phyloP scores from a whole-genome alignment of 2,329 filamentous ascomycete species.

The Epichloe typhina region DNA sequence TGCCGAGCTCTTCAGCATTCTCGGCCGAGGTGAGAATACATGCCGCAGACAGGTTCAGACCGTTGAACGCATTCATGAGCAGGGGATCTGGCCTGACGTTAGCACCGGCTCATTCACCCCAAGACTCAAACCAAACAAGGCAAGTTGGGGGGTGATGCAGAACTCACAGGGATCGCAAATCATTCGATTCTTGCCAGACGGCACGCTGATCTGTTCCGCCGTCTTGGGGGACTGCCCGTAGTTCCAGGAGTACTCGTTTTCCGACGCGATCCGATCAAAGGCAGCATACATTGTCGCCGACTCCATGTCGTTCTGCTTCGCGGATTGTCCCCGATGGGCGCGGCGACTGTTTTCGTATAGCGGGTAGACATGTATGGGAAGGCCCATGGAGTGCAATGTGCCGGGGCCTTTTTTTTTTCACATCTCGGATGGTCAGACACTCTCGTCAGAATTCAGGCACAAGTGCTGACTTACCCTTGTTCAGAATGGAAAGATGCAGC shows the following conservation, averaged over 20 bases:
- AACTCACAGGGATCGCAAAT: constrained; percentile 52
- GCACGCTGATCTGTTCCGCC: constrained; percentile 37
- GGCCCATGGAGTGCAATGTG: constrained; percentile 42
- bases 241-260: constrained; percentile 44
- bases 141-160: neutral
- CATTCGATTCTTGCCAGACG: constrained; percentile 47
- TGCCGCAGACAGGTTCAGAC: constrained; percentile 49
- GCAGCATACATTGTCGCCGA: constrained; percentile 46
- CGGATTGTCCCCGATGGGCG: constrained; percentile 39
- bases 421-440: too few species aligned
- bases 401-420: constrained; percentile 34
- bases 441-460: too few species aligned
- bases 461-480: constrained; percentile 12
- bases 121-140: neutral
- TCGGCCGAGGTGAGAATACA: constrained; percentile 45
- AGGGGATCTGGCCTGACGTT: constrained; percentile 38
- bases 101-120: neutral
- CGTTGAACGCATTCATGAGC: constrained; percentile 61
- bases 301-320: constrained; percentile 42
- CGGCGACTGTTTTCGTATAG: constrained; percentile 53
- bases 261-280: constrained; percentile 43
- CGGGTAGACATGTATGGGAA: constrained; percentile 55
- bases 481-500: constrained; percentile 31
- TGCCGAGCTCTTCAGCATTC: constrained; percentile 38
- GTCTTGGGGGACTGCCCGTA: constrained; percentile 32